Percentiles rank a stretch among this genome's conserved stretches.
Conservation (phyloP, 805 yeast genomes). For the Saturnispora ahearnii region DNA sequence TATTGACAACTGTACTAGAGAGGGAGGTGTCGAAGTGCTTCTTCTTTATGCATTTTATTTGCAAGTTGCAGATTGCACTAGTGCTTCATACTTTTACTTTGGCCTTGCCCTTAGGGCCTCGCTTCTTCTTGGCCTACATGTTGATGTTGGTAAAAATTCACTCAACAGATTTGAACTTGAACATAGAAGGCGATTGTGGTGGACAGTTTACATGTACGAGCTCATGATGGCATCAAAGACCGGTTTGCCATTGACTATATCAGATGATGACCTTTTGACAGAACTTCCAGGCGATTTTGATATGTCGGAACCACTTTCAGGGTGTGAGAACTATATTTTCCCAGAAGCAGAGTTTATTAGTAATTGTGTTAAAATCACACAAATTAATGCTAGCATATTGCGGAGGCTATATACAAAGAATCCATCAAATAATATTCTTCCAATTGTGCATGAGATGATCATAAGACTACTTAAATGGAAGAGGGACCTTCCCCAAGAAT, state of each 20-base stretch:
- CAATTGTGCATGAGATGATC: conserved; percentile 62
- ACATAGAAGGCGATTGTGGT: conserved; percentile 34
- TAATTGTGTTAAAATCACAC: conserved; percentile 71
- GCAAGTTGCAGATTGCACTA: conserved; percentile 79
- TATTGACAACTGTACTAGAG: conserved; percentile 65
- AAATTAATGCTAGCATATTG: conserved; percentile 65
- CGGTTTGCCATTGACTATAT: conserved; percentile 68
- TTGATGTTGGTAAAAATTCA: conserved; percentile 63
- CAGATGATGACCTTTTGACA: conserved; percentile 75
- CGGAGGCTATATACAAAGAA: conserved; percentile 65
- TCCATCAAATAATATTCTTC: conserved; percentile 67
- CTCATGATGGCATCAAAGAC: conserved; percentile 78
- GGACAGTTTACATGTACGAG: conserved; percentile 37
- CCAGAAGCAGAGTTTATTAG: conserved; percentile 72
- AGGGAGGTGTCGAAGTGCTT: conserved; percentile 73
- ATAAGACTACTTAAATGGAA: conserved; percentile 62
- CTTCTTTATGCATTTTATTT: conserved; percentile 67
- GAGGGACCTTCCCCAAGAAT: conserved; percentile 51
- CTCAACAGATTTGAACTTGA: conserved; percentile 45
- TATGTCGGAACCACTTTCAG: conserved; percentile 50
- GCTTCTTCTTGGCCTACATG: conserved; percentile 70
- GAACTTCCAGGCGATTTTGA: conserved; percentile 68
- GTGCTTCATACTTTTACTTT: conserved; percentile 72
- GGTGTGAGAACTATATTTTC: conserved; percentile 57
- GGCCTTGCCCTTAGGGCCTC: conserved; percentile 70